These are phyloP conservation scores for Sarcodon aspratus DNA, from an alignment of 768 basidiomycete genomes.

Conservation along the genomic window DNA sequence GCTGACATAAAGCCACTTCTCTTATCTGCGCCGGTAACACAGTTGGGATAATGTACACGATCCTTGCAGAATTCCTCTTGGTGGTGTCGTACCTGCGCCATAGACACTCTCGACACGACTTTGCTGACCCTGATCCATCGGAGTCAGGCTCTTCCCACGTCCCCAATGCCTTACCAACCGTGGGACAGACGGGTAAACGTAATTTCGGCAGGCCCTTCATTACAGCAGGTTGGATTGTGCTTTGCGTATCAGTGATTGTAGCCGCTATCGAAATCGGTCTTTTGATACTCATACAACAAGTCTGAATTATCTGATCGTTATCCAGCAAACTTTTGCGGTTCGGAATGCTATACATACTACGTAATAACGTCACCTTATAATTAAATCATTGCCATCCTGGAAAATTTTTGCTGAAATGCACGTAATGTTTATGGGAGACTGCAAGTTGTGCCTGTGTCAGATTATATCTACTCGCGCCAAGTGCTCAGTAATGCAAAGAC, in stretches of 20 bases:
- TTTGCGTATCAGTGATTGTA: constrained; percentile 49
- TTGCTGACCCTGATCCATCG: constrained; percentile 41
- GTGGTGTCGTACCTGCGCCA: constrained; percentile 47
- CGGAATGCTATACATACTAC: no score
- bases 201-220: constrained; percentile 70
- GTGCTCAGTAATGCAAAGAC: no score
- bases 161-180: constrained; percentile 34
- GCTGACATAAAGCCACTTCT: not conserved
- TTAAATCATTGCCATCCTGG: no score
- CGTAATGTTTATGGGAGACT: no score
- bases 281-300: constrained; percentile 45
- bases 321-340: no score
- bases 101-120: constrained; percentile 61
- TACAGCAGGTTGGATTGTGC: constrained; percentile 69
- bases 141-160: constrained; percentile 3
- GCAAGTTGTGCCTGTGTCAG: no score
- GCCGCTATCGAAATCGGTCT: constrained; percentile 54
- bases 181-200: constrained; percentile 48
- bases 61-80: constrained; percentile 51
- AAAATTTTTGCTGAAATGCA: no score
- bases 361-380: no score
- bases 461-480: no score
- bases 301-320: constrained; percentile 13
- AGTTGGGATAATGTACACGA: constrained; percentile 54
- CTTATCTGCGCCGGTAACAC: not conserved